These are phyloP conservation scores for Eucalyptus curtisii DNA, from an alignment of 345 rosid genomes.

Conservation along the genomic window DNA sequence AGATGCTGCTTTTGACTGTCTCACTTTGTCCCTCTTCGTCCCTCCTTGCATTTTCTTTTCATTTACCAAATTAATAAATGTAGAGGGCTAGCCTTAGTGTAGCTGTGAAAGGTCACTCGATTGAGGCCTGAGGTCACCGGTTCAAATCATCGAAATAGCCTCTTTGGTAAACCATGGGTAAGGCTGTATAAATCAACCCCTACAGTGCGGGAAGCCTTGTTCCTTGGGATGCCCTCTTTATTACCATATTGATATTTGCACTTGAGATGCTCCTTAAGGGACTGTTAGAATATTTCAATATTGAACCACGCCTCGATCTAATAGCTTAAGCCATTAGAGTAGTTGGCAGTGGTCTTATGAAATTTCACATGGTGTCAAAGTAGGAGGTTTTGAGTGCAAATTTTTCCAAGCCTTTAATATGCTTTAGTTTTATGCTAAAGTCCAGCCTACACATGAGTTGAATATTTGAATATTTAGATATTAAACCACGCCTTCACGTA, in stretches of 20 bases:
- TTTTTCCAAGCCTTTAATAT: neutral
- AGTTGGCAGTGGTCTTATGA: neutral
- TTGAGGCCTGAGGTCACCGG: neutral
- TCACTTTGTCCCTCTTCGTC: neutral
- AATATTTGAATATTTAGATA: neutral
- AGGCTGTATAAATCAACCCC: neutral
- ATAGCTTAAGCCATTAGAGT: neutral
- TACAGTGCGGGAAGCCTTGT: neutral
- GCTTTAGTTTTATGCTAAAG: neutral
- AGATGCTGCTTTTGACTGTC: neutral
- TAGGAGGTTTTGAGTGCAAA: neutral
- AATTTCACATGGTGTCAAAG: neutral
- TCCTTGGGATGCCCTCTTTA: neutral
- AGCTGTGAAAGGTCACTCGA: neutral
- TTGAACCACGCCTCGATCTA: neutral
- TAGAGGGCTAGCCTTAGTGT: neutral
- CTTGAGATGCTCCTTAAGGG: neutral
- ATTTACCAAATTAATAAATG: neutral
- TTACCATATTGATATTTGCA: neutral
- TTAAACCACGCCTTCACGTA: neutral
- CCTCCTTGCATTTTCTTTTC: neutral
- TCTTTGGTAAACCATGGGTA: neutral
- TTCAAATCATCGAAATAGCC: neutral
- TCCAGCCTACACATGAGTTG: neutral
- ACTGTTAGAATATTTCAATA: neutral